phyloP scores from a whole-genome alignment of 306 rosid genomes.

The Alnus glutinosa region DNA sequence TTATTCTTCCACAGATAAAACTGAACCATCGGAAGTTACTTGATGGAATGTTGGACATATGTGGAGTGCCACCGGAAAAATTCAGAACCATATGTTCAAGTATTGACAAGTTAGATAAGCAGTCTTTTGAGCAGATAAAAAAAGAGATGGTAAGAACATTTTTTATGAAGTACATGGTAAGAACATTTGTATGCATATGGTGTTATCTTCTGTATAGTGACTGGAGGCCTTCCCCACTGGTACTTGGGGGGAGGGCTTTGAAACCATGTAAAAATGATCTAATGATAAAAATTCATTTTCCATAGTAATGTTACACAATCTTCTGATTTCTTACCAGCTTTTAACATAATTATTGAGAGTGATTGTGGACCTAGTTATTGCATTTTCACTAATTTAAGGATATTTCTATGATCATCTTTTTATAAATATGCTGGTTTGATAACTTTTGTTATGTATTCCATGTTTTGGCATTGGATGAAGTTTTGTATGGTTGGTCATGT shows the following conservation, averaged over 20 bases:
- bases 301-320: not conserved
- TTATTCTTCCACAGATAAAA: slow-evolving; percentile 62
- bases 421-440: not conserved
- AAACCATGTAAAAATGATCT: not conserved
- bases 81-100: slow-evolving; percentile 97
- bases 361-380: not conserved
- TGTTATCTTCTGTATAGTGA: not conserved
- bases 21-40: slow-evolving; percentile 83
- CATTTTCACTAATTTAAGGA: not conserved
- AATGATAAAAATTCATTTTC: not conserved
- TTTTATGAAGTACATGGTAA: slow-evolving; percentile 47
- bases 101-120: slow-evolving; percentile 93
- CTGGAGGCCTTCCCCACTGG: not conserved
- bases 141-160: slow-evolving; percentile 74
- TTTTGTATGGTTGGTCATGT: slow-evolving; percentile 18
- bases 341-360: not conserved
- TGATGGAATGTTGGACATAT: slow-evolving; percentile 92
- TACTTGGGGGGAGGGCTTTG: not conserved
- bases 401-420: not conserved
- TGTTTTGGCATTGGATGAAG: not conserved
- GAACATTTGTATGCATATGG: not conserved
- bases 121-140: slow-evolving; percentile 74
- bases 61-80: slow-evolving; percentile 89
- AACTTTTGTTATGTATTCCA: not conserved
- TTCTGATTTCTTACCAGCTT: not conserved